A percentile compares a stretch with the other conserved stretches of the same genome.
phyloP scores from a whole-genome alignment of 2,329 filamentous ascomycete species.

The Colletotrichum coccodes region DNA sequence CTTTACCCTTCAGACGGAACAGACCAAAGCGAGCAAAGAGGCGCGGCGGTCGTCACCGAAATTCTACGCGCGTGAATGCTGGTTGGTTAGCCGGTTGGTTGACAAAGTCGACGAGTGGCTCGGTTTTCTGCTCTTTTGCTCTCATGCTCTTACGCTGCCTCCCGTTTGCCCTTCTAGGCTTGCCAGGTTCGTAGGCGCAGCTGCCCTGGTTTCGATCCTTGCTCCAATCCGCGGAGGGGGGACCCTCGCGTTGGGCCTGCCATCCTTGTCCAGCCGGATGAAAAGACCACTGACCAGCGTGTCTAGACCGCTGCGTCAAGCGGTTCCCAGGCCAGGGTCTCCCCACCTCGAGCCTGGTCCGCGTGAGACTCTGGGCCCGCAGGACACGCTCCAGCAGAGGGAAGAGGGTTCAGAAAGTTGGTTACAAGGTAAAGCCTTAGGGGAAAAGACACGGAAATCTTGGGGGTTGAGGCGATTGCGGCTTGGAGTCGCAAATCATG shows the following conservation, averaged over 20 bases:
- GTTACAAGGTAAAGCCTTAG: not conserved
- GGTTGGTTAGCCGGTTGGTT: constrained; percentile 23
- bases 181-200: constrained; percentile 18
- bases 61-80: not conserved
- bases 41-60: constrained; percentile 20
- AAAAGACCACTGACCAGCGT: not conserved
- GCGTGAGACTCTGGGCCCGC: constrained; percentile 7
- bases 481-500: not conserved
- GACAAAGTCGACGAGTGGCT: constrained; percentile 5
- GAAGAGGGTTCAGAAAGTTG: not conserved
- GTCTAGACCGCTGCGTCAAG: constrained; percentile 20
- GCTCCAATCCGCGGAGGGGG: constrained; percentile 7
- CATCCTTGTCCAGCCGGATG: constrained; percentile 21
- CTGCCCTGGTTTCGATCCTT: constrained; percentile 30
- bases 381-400: not conserved
- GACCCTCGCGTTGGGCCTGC: not conserved
- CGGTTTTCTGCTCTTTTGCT: constrained; percentile 1
- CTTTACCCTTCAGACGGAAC: constrained; percentile 12
- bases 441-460: not conserved
- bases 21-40: constrained; percentile 1
- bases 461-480: not conserved
- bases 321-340: constrained; percentile 11
- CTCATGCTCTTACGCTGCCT: not conserved
- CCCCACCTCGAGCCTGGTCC: constrained; percentile 12
- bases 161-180: not conserved